Base-by-base conservation (phyloP, 2,329 filamentous ascomycete genomes). In the Penicillium sclerotiorum region DNA sequence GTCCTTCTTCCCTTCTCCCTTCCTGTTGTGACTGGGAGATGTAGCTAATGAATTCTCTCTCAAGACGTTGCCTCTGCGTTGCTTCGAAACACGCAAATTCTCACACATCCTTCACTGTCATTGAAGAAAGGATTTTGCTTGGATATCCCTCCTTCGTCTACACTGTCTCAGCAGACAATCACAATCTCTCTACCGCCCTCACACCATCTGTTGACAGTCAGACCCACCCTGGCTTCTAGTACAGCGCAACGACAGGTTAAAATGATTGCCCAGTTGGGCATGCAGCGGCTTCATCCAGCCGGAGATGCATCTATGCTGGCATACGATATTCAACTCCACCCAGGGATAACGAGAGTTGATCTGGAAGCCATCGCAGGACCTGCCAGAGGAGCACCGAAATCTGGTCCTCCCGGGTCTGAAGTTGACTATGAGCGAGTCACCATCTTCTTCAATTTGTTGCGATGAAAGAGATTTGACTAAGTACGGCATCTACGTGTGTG, bases 331-430 rank as follows among this genome's bases (percentile, higher is more conserved):
- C 82, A 82, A 44, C 74, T 96, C 22, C 79, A 82, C 21, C 80
- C 82, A 1, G 90, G 90, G 6, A 80, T 90, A 43, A 95, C 94
- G 59, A 81, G 86, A 38, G 81, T 96, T 43, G 87, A 91, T 60
- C 79, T 95, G 7, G 88, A 93, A 61, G 77, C 93, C 50, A 83
- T 91, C 56, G 89, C 88, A 1, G 85, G 86, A 6, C 79, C 89
- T 55, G 83, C 81, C 1, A 82, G 77, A 61, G 81, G 78, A 17
- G 76, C 83, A 23, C 62, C 69, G 63, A 83, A 79, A 52, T 72
- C 79, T 30, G 73, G 78, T 0, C 79, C 79, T 21, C 85, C 82
- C 0, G 76, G 84, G 8, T 82, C 87, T 28, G 90, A 94, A 66
- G 76, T 92, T 12, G 63, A 68, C 25, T 67, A 64, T 55, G 91